Evolutionary conservation across 2,329 filamentous ascomycete species (phyloP).

Genomic region (Onygenales sp.): DNA sequence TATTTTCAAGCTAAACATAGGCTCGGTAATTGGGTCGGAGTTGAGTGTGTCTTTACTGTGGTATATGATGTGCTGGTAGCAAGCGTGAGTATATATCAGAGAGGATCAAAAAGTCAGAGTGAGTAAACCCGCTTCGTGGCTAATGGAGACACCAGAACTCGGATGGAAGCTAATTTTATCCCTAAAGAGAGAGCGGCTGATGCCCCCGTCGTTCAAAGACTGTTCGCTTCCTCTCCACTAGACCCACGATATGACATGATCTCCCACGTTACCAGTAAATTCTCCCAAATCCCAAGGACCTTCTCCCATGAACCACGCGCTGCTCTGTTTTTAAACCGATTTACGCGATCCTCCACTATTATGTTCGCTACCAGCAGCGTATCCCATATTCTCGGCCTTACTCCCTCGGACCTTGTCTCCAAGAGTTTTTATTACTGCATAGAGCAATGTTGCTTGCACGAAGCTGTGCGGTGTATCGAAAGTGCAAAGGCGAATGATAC

Average conservation of each 20-base stretch:
- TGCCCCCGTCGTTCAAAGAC: constrained; percentile 65
- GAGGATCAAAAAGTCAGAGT: constrained; percentile 64
- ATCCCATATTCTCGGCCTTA: constrained; percentile 63
- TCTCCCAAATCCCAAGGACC: constrained; percentile 43
- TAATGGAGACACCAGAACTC: background rate
- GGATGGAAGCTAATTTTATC: background rate
- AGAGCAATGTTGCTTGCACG: constrained; percentile 62
- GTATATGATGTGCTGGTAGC: constrained; percentile 83
- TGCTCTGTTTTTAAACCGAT: constrained; percentile 76
- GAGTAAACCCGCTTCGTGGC: constrained; percentile 26
- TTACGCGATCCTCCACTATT: constrained; percentile 70
- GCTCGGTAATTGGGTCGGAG: constrained; percentile 63
- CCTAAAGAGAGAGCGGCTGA: constrained; percentile 63
- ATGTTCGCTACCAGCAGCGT: constrained; percentile 81
- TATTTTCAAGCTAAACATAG: constrained; percentile 65
- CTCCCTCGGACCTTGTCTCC: constrained; percentile 58
- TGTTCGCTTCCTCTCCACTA: constrained; percentile 71
- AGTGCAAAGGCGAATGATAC: constrained; percentile 85
- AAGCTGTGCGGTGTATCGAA: constrained; percentile 70
- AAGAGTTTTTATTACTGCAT: constrained; percentile 86
- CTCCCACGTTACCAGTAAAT: constrained; percentile 74
- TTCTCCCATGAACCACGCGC: constrained; percentile 67
- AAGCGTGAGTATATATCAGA: constrained; percentile 68
- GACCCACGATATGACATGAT: constrained; percentile 88
- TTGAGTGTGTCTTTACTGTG: constrained; percentile 82